Evolutionary conservation across 2,329 filamentous ascomycete genomes (phyloP).

Genomic region (Corynespora cassiicola): DNA sequence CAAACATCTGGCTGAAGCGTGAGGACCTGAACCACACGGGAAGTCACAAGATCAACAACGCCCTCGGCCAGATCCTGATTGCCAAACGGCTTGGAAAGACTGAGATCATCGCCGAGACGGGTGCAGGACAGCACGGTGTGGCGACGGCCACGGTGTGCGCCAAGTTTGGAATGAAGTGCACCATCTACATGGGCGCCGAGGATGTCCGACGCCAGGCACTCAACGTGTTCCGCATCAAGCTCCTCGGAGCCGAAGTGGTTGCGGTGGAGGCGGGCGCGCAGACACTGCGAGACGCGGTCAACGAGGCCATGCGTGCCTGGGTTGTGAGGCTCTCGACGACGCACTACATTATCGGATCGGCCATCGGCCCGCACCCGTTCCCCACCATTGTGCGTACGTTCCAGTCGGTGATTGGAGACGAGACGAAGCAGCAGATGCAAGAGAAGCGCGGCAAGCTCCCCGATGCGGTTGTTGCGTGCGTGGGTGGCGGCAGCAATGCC

Average conservation of each 20-base stretch:
- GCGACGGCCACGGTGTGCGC: conserved; percentile 97
- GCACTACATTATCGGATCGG: conserved; percentile 97
- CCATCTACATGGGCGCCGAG: conserved; percentile 97
- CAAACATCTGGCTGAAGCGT: conserved; percentile 96
- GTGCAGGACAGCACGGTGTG: conserved; percentile 96
- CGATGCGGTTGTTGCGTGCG: conserved; percentile 94
- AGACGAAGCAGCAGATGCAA: conserved; percentile 92
- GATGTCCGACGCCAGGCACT: conserved; percentile 94
- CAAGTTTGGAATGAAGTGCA: conserved; percentile 98
- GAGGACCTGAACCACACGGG: conserved; percentile 98
- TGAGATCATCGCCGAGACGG: conserved; percentile 96
- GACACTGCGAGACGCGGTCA: conserved; percentile 72
- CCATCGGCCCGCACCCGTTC: conserved; percentile 97
- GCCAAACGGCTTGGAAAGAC: conserved; percentile 90
- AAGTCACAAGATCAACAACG: conserved; percentile 99
- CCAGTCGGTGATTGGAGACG: conserved; percentile 93
- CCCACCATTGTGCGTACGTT: conserved; percentile 97
- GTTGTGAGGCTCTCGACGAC: conserved; percentile 91
- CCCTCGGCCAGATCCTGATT: conserved; percentile 88
- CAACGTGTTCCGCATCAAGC: conserved; percentile 98
- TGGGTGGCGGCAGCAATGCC: conserved; percentile 94
- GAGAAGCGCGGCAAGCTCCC: conserved; percentile 86
- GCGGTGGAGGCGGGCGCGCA: conserved; percentile 89
- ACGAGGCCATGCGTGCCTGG: conserved; percentile 94
- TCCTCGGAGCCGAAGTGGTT: conserved; percentile 90